Percentiles rank a stretch among this genome's conserved stretches.
phyloP scores from a whole-genome alignment of 1,139 yeast genomes.

The Candida anutae region DNA sequence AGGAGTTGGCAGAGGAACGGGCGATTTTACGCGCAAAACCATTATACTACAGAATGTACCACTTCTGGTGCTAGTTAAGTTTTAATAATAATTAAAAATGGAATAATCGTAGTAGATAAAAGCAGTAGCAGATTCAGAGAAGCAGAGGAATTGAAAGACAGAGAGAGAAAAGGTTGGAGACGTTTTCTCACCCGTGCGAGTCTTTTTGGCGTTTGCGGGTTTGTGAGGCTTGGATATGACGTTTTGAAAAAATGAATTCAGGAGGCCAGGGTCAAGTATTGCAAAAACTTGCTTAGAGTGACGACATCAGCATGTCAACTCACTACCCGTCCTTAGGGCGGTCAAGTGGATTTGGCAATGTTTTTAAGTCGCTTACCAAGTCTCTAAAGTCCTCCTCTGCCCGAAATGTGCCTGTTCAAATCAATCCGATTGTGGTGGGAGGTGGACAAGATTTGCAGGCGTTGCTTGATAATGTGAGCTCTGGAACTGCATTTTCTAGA shows the following conservation, averaged over 20 bases:
- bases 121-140: too few relatives aligned
- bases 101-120: too few relatives aligned
- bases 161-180: too few relatives aligned
- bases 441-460: constrained; percentile 47
- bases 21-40: constrained; percentile 46
- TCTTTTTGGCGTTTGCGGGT: too few relatives aligned
- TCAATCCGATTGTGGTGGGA: constrained; percentile 57
- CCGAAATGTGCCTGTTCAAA: constrained; percentile 31
- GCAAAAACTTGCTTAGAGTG: too few relatives aligned
- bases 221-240: too few relatives aligned
- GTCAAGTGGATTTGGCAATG: constrained; percentile 35
- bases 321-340: constrained; percentile 29
- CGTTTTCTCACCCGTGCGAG: too few relatives aligned
- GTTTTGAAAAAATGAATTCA: too few relatives aligned
- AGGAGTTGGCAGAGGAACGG: constrained; percentile 58
- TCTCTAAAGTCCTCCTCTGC: constrained; percentile 34
- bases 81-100: too few relatives aligned
- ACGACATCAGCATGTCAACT: constrained; percentile 17
- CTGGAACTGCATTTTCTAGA: constrained; percentile 35
- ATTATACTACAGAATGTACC: constrained; percentile 41
- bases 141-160: too few relatives aligned
- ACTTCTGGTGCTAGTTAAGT: constrained; percentile 58
- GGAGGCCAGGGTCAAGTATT: too few relatives aligned
- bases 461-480: constrained; percentile 30
- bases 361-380: constrained; percentile 48